Evolutionary conservation across 495 filamentous ascomycete species (phyloP), one percentile per base, ranked within the genome.

Genomic region (Hyphodiscus hymeniophilus): DNA sequence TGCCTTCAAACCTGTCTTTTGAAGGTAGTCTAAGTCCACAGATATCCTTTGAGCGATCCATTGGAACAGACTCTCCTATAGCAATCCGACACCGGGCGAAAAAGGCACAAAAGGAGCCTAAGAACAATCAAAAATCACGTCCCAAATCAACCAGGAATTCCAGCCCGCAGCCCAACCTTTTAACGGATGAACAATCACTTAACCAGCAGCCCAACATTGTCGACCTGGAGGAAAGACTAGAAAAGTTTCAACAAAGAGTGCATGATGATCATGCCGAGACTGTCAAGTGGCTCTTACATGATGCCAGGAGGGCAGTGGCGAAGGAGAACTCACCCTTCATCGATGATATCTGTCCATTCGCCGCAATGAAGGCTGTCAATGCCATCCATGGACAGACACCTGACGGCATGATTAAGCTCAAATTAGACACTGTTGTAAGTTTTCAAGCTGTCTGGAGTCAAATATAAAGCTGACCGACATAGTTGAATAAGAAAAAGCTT

Each of bases 261-360:
- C 21, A 18, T 11, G 45, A 48, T 16, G 35, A 45, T n/a, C 40
- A 49, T 40, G 45, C 51, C 8, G 7, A 36, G n/a, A 35, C 40
- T 1, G 41, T 40, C 8, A 48, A 41, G 26, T 49, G 39, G 22
- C 23, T 54, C 10, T 15, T 49, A 17, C 21, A 39, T 39, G 51
- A 54, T 23, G 34, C 45, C 16, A 49, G 40, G 26, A 8, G 38
- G 18, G 21, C 34, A 7, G 24, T 12, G 8, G 21, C 30, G 24
- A 34, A 22, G 8, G 20, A 18, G 7, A 15, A 45, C 15, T 22
- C 50, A 3, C 6, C 8, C 24, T 54, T 48, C 26, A 18, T 45
- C 1, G 45, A 54, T 26, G 21, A 45, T 26, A 30, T 13, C 15
- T 48, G 39, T 15, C 51, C 51, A 24, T 54, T 48, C 18, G 30